These are phyloP conservation scores for Melastoma malabathricum DNA, from an alignment of 345 rosid species.

Conservation along the genomic window DNA sequence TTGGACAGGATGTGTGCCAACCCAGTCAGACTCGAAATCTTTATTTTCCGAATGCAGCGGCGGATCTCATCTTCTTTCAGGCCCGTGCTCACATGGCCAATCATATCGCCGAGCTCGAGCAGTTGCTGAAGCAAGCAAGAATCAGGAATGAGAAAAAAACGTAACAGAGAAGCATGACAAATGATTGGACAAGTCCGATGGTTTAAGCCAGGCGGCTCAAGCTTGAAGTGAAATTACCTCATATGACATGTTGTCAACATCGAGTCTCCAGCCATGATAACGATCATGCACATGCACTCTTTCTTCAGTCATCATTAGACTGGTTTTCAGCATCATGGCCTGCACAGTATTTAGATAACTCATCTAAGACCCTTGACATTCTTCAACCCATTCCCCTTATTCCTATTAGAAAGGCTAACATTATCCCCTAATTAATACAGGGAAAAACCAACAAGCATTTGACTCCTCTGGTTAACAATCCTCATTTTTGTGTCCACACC, in stretches of 20 bases:
- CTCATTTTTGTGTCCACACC: too few relatives aligned
- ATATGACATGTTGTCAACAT: slow-evolving; percentile 46
- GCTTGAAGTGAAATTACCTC: slow-evolving; percentile 20
- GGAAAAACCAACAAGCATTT: too few relatives aligned
- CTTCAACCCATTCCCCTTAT: too few relatives aligned
- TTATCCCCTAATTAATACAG: too few relatives aligned
- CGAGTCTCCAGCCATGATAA: slow-evolving; percentile 41
- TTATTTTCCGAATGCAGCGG: slow-evolving; percentile 48
- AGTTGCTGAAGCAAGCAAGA: slow-evolving; percentile 39
- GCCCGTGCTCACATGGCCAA: slow-evolving; percentile 77
- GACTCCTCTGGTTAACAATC: too few relatives aligned
- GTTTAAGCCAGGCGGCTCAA: neutral
- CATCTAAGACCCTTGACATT: too few relatives aligned
- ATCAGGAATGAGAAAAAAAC: neutral
- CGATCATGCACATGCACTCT: slow-evolving; percentile 22
- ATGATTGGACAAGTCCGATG: too few relatives aligned
- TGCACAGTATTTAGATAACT: slow-evolving; percentile 9
- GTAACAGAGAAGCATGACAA: neutral
- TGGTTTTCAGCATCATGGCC: slow-evolving; percentile 40
- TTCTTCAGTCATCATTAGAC: slow-evolving; percentile 33
- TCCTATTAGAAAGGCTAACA: too few relatives aligned
- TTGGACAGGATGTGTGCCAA: slow-evolving; percentile 17
- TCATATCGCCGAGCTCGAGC: slow-evolving; percentile 80
- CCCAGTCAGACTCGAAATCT: slow-evolving; percentile 22
- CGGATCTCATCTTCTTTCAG: slow-evolving; percentile 66